Percentiles rank a stretch among this genome's conserved stretches.
Conservation (phyloP, 2,329 filamentous ascomycete species). For the Elsinoe necatrix region DNA sequence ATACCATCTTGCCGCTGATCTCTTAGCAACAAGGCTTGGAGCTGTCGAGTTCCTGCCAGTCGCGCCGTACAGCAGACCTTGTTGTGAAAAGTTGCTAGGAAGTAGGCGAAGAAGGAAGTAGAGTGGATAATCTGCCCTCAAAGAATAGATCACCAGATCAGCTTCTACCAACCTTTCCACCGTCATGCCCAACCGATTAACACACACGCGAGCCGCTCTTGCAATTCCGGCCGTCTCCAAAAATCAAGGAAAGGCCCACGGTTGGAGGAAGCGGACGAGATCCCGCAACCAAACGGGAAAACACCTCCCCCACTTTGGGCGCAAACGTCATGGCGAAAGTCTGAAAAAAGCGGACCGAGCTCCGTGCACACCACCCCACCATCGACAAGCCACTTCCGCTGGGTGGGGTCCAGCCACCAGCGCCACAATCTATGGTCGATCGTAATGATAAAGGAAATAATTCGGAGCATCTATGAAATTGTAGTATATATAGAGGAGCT, state of each 20-base stretch:
- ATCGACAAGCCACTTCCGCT: not conserved
- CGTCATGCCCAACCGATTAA: conserved; percentile 3
- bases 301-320: not conserved
- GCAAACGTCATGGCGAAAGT: not conserved
- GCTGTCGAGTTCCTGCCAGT: not conserved
- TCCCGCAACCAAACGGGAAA: not conserved
- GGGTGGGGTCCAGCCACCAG: not conserved
- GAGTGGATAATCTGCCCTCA: not conserved
- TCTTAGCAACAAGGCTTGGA: not conserved
- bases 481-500: not conserved
- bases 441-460: not conserved
- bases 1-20: not conserved
- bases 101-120: not conserved
- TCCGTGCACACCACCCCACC: not conserved
- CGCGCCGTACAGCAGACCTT: not conserved
- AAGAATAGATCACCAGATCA: not conserved
- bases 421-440: not conserved
- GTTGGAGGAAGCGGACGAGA: conserved; percentile 13
- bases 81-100: not conserved
- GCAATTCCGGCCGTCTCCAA: conserved; percentile 6
- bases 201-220: conserved; percentile 6
- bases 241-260: conserved; percentile 7
- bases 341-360: not conserved
- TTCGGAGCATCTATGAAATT: too few species aligned
- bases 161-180: not conserved